These are phyloP conservation scores for Fraxinus pennsylvanica DNA, from an alignment of 257 asterid genomes.

Conservation along the genomic window DNA sequence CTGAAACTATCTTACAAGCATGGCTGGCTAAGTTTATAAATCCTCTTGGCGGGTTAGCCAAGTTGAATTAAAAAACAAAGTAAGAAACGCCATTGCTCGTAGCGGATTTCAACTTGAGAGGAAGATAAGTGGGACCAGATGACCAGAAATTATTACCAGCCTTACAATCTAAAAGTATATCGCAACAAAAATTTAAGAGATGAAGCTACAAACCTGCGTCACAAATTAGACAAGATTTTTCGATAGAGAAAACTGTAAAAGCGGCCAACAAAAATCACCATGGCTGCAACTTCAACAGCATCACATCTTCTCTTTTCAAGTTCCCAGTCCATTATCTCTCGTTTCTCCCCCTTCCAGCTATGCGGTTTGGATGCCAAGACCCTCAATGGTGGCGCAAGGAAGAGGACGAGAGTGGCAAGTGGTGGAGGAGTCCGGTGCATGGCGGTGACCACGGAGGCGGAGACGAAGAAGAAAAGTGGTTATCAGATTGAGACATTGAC, in stretches of 20 bases:
- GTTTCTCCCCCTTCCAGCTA: conserved; percentile 48
- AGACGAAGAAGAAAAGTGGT: conserved; percentile 46
- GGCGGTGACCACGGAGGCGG: conserved; percentile 64
- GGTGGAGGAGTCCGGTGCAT: conserved; percentile 55
- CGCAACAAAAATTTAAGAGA: not conserved
- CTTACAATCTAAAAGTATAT: conserved; percentile 36
- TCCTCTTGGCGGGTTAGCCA: no score
- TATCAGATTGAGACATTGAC: conserved; percentile 77
- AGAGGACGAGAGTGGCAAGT: conserved; percentile 22
- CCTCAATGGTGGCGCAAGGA: conserved; percentile 13
- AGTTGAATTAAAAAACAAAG: no score
- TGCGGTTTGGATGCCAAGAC: conserved; percentile 29
- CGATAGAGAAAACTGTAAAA: not conserved
- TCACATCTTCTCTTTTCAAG: conserved; percentile 43
- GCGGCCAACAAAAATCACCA: conserved; percentile 18
- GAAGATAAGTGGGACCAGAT: conserved; percentile 63
- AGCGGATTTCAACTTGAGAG: conserved; percentile 10
- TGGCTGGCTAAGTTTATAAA: no score
- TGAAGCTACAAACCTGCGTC: not conserved
- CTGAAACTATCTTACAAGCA: no score
- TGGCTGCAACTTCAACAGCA: conserved; percentile 47
- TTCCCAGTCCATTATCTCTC: conserved; percentile 46
- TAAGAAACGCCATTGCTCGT: no score
- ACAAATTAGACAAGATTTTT: not conserved
- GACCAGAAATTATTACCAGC: conserved; percentile 43